Base-by-base conservation (phyloP, 306 rosid species). In the Canavalia ensiformis region DNA sequence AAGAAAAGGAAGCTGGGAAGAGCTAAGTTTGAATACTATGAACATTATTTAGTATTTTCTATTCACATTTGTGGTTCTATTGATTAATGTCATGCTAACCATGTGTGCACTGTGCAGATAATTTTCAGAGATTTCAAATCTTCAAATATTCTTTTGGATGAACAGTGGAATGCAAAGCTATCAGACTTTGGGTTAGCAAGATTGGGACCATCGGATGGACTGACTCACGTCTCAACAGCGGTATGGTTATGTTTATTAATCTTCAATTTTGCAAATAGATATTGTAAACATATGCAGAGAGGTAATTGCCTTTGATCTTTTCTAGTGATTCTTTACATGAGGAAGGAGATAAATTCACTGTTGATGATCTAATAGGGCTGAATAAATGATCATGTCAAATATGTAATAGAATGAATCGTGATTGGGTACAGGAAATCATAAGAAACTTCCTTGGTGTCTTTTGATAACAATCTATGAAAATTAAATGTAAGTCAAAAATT, bases 81-180 rank as follows among this genome's bases (percentile, higher is more conserved):
- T 67, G 54, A 79, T 81, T 25, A 52, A 68, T 78, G 68, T 5
- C 29, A 8, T 81, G 73, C 69, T 69, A 57, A 82, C 44, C 64
- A n/a, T 58, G 35, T 64, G 31, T 68, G 18, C 67, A 13, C n/a
- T 68, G 58, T 66, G 76, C 74, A 95, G 99, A 96, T 96, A 80
- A 96, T 96, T 82, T 96, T 96, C 86, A 90, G 99, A 88, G 99
- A 96, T 86, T 96, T 96, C 87, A 96, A 96, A 76, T 92, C 99
- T 47, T 96, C 99, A 29, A 96, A 96, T 77, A 93, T 96, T 84
- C 98, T 96, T 78, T 85, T 96, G 81, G 99, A 96, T 28, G 97
- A 90, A 84, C 88, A 90, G 3, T 96, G 99, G 99, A 92, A 93
- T 42, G 99, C 99, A 30, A 96, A 96, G 90, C 92, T 96, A 30